phyloP scores from a whole-genome alignment of 495 filamentous ascomycete genomes.

The Penicillium simplicissimum region DNA sequence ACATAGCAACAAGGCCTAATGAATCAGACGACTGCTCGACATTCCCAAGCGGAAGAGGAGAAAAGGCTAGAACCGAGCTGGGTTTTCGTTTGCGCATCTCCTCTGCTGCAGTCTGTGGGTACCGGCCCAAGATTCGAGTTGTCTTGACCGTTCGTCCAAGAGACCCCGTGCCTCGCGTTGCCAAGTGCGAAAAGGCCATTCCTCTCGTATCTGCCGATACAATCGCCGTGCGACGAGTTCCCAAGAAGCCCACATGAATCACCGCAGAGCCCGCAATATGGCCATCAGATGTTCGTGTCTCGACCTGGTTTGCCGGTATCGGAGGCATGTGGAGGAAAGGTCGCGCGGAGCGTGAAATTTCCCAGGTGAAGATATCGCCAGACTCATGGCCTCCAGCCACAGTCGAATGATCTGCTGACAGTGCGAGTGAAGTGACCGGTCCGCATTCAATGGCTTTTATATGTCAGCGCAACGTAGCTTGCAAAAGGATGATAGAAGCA shows the following conservation, averaged over 20 bases:
- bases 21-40: constrained; percentile 83
- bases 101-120: constrained; percentile 63
- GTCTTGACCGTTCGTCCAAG: constrained; percentile 85
- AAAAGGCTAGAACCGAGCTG: constrained; percentile 92
- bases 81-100: constrained; percentile 75
- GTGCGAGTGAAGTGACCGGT: constrained; percentile 78
- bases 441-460: constrained; percentile 82
- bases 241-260: constrained; percentile 91
- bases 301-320: constrained; percentile 63
- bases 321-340: constrained; percentile 90
- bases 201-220: constrained; percentile 94
- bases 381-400: constrained; percentile 86
- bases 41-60: constrained; percentile 87
- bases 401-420: constrained; percentile 91
- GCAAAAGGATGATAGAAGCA: neutral
- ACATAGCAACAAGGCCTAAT: constrained; percentile 90
- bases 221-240: constrained; percentile 91
- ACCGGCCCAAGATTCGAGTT: constrained; percentile 86
- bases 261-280: constrained; percentile 76
- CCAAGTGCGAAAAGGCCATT: constrained; percentile 98
- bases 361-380: constrained; percentile 97
- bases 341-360: constrained; percentile 72
- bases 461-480: constrained; percentile 6
- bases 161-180: constrained; percentile 84
- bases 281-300: constrained; percentile 70